phyloP scores from a whole-genome alignment of 768 basidiomycete genomes.

The Thelephora ganbajun region DNA sequence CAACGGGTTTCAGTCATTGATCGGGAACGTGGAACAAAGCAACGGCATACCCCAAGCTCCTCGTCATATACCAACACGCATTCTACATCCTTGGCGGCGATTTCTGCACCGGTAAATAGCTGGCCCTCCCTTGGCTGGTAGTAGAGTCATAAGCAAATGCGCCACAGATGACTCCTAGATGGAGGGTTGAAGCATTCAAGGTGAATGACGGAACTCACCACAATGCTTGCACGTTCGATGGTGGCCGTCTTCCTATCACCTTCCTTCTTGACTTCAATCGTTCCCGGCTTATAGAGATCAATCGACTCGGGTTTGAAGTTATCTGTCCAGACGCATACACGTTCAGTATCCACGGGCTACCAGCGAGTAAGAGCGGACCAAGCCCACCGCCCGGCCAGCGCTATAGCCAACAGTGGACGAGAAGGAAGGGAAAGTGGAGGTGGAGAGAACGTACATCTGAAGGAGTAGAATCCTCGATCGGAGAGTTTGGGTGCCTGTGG shows the following conservation, averaged over 20 bases:
- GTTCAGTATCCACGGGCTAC: background rate
- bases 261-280: constrained; percentile 43
- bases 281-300: constrained; percentile 50
- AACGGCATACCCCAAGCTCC: constrained; percentile 43
- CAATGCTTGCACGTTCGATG: constrained; percentile 52
- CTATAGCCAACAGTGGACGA: background rate
- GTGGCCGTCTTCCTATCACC: constrained; percentile 36
- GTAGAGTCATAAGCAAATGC: constrained; percentile 2
- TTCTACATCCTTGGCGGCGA: constrained; percentile 50
- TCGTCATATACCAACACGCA: constrained; percentile 77
- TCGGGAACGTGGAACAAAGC: background rate
- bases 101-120: constrained; percentile 44
- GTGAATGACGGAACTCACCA: constrained; percentile 28
- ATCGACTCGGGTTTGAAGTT: constrained; percentile 66
- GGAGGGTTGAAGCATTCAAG: background rate
- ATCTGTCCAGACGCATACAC: constrained; percentile 26
- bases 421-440: background rate
- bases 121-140: constrained; percentile 36
- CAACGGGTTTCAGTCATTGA: background rate
- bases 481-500: constrained; percentile 32
- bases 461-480: constrained; percentile 61
- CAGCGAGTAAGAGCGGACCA: background rate
- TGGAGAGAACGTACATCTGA: constrained; percentile 41
- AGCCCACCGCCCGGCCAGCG: background rate
- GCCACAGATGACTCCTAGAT: background rate